A percentile compares a stretch with the other conserved stretches of the same genome.
Conservation (phyloP, 208 protist species). For the Naegleria gruberi region DNA sequence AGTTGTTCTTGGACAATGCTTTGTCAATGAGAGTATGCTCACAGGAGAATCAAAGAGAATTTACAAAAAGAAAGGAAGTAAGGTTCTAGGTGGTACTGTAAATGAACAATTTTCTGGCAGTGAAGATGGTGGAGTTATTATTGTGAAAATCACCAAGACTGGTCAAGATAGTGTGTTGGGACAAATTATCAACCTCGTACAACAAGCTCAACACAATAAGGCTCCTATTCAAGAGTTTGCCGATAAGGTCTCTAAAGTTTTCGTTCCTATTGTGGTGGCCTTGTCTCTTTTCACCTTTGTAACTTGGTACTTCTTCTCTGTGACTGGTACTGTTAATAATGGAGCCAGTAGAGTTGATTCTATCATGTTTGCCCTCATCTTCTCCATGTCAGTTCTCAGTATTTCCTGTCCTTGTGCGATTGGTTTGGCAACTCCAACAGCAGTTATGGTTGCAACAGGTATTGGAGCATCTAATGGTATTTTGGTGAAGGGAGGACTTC, state of each 20-base stretch:
- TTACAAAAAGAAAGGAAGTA: constrained; percentile 38
- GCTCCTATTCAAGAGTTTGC: constrained; percentile 19
- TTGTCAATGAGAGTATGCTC: constrained; percentile 87
- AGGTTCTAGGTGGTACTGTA: constrained; percentile 9
- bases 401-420: constrained; percentile 18
- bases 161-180: not conserved
- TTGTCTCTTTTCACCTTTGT: not conserved
- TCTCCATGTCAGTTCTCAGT: not conserved
- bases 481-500: constrained; percentile 79
- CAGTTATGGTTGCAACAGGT: constrained; percentile 89
- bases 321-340: not conserved
- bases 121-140: not conserved
- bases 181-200: constrained; percentile 20
- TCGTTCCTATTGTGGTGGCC: not conserved
- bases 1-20: constrained; percentile 59
- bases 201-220: constrained; percentile 14
- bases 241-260: not conserved
- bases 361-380: not conserved
- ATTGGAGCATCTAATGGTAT: constrained; percentile 76
- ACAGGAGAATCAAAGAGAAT: constrained; percentile 78
- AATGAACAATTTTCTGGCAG: constrained; percentile 1
- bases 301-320: not conserved
- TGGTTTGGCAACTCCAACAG: constrained; percentile 4
- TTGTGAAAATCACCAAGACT: not conserved
- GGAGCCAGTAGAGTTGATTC: not conserved